These are phyloP conservation scores for Lecanicillium sp. DNA, from an alignment of 2,329 filamentous ascomycete genomes.

Conservation along the genomic window DNA sequence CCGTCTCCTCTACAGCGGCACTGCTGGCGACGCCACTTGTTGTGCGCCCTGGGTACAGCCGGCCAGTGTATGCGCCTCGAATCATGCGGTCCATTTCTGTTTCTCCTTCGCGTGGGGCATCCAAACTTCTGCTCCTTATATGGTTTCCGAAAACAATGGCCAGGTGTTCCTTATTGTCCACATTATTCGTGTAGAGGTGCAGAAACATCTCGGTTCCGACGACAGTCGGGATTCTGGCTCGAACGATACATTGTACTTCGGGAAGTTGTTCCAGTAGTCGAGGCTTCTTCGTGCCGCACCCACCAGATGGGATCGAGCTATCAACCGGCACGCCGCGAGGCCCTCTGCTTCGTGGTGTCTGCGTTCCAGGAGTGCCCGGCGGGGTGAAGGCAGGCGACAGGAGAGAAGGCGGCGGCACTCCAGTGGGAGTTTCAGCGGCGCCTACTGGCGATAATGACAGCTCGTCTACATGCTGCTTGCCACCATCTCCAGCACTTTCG, in stretches of 20 bases:
- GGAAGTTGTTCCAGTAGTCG: slow-evolving; percentile 69
- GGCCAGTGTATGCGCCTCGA: slow-evolving; percentile 82
- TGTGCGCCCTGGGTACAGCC: slow-evolving; percentile 76
- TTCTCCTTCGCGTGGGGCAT: slow-evolving; percentile 65
- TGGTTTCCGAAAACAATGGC: slow-evolving; percentile 91
- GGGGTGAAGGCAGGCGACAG: slow-evolving; percentile 83
- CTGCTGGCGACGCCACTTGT: slow-evolving; percentile 55
- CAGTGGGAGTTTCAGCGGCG: not conserved
- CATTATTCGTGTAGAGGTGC: slow-evolving; percentile 86
- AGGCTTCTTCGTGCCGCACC: slow-evolving; percentile 56
- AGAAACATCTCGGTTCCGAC: slow-evolving; percentile 93
- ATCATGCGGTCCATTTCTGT: slow-evolving; percentile 90
- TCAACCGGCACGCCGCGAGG: slow-evolving; percentile 52
- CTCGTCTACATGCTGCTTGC: slow-evolving; percentile 21
- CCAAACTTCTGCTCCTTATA: slow-evolving; percentile 67
- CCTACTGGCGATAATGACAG: slow-evolving; percentile 25
- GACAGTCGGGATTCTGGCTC: slow-evolving; percentile 89
- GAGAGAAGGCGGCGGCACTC: slow-evolving; percentile 53
- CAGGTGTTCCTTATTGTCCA: slow-evolving; percentile 91
- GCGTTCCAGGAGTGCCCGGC: slow-evolving; percentile 52
- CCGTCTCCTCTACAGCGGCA: slow-evolving; percentile 14
- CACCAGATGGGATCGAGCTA: slow-evolving; percentile 47
- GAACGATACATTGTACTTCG: slow-evolving; percentile 84
- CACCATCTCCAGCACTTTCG: slow-evolving; percentile 7
- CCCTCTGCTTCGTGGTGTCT: slow-evolving; percentile 36